Percentiles rank a stretch among this genome's conserved stretches.
Evolutionary conservation across 495 filamentous ascomycete genomes (phyloP).

Genomic region (Barbatosphaeria neglecta): DNA sequence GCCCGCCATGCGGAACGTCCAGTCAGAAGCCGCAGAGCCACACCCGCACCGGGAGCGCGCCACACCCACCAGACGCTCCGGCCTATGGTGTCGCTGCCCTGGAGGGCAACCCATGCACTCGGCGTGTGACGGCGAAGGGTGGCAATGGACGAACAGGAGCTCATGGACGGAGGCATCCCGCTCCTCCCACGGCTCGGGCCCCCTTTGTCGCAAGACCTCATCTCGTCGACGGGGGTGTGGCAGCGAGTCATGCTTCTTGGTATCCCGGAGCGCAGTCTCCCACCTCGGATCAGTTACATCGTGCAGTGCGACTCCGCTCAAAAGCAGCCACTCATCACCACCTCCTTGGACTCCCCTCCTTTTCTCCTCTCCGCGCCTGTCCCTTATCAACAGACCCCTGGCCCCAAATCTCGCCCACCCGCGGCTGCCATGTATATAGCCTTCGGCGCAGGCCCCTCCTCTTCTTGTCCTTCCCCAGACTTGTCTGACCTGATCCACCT

Average conservation of each 20-base stretch:
- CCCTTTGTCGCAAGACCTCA: neutral
- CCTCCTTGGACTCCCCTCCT: too few species aligned
- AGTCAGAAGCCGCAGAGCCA: neutral
- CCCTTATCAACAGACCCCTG: too few species aligned
- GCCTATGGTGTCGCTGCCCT: neutral
- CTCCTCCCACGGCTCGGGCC: neutral
- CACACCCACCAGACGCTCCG: neutral
- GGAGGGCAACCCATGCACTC: neutral
- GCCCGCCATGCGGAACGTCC: neutral
- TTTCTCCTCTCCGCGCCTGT: too few species aligned
- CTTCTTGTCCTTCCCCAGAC: neutral
- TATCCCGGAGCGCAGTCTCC: neutral
- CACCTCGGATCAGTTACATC: too few species aligned
- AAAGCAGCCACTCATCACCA: too few species aligned
- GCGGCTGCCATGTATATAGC: slow-evolving; percentile 1
- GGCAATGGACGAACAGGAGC: neutral
- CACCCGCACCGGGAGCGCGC: neutral
- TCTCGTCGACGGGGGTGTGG: neutral
- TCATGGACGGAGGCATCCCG: neutral
- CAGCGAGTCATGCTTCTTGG: neutral
- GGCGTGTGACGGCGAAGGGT: neutral
- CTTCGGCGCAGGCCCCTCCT: neutral
- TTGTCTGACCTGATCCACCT: too few species aligned
- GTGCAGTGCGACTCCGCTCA: too few species aligned
- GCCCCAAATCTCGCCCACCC: too few species aligned